Evolutionary conservation across 768 basidiomycete species (phyloP).

Genomic region (Rhodotorula kratochvilovae): DNA sequence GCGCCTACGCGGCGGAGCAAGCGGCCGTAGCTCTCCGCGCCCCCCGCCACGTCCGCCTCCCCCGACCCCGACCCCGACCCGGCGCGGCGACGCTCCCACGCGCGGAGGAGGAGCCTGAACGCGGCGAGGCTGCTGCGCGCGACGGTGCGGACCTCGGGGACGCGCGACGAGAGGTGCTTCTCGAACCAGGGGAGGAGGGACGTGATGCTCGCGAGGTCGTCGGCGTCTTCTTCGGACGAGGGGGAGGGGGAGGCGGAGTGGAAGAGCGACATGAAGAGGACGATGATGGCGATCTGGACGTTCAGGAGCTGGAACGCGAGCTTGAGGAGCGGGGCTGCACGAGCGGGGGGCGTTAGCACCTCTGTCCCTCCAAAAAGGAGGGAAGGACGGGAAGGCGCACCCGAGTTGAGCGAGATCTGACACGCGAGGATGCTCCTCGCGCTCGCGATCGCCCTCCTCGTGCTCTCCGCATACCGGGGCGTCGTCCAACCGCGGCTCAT

Average conservation of each 20-base stretch:
- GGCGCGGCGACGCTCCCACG: neutral
- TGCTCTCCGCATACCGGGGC: constrained; percentile 1
- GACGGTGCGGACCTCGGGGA: constrained; percentile 3
- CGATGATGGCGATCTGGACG: neutral
- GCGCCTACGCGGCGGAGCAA: constrained; percentile 8
- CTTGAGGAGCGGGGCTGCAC: constrained; percentile 5
- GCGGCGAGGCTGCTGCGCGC: neutral
- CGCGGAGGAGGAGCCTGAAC: neutral
- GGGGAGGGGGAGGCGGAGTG: neutral
- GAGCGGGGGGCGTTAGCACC: no score
- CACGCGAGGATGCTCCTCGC: constrained; percentile 2
- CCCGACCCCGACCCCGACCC: neutral
- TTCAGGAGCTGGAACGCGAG: constrained; percentile 13
- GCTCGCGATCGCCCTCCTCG: constrained; percentile 2
- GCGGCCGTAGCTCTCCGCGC: constrained; percentile 1
- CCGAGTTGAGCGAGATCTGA: constrained; percentile 6
- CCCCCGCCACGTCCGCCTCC: no score
- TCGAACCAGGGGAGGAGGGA: neutral
- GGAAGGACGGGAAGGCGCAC: neutral
- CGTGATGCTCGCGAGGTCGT: constrained; percentile 9
- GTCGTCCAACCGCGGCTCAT: constrained; percentile 3
- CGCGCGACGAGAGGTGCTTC: neutral
- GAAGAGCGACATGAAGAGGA: constrained; percentile 9
- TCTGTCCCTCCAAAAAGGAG: no score
- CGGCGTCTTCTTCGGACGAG: neutral